Base-by-base conservation (phyloP, 1,284 basidiomycete genomes). In the Ustilago crameri region DNA sequence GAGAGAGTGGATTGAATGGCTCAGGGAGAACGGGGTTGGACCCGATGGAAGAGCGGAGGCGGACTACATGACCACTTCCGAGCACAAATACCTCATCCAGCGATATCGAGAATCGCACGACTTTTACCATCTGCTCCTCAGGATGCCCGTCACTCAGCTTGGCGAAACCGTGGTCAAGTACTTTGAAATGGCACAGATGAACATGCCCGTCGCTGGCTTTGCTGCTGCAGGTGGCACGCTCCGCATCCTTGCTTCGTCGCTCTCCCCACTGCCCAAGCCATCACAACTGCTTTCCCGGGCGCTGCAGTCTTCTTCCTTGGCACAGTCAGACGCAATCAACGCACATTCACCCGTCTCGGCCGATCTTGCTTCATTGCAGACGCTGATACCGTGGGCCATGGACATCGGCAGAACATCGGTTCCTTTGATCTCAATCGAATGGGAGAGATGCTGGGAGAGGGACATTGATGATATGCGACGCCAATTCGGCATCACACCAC, bases 91-190 rank as follows among this genome's bases (percentile, higher is more conserved):
- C 84, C 93, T 98, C 56, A 94, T 99, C 90, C 93, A 96, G 76
- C 90, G 96, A 42, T 98, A 98, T 84, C 91, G 96, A 37, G 95
- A 99, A 85, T 95, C 92, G 74, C 95, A 98, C 85, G 81, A 98
- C 85, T 91, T 96, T 78, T 96, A 96, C 83, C 95, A 98, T 81
- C 90, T 92, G 63, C 88, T 98, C 55, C 89, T 90, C 83, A 89
- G 89, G 61, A 88, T 97, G 24, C 94, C 93, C 0, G 93, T 97
- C 51, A 91, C 90, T 61, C 90, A 95, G 75, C 89, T 92, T 53
- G 93, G 91, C 55, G 96, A 98, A 84, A 88, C 98, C n/a, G 91
- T 94, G 0, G 89, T 98, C 84, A 98, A 99, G 84, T 91, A 90
- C 74, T 94, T 98, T 81, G 95, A 98, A 84, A 91, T 94, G 74